phyloP scores from a whole-genome alignment of 2,329 filamentous ascomycete species.

The Arthrinium puccinioides region DNA sequence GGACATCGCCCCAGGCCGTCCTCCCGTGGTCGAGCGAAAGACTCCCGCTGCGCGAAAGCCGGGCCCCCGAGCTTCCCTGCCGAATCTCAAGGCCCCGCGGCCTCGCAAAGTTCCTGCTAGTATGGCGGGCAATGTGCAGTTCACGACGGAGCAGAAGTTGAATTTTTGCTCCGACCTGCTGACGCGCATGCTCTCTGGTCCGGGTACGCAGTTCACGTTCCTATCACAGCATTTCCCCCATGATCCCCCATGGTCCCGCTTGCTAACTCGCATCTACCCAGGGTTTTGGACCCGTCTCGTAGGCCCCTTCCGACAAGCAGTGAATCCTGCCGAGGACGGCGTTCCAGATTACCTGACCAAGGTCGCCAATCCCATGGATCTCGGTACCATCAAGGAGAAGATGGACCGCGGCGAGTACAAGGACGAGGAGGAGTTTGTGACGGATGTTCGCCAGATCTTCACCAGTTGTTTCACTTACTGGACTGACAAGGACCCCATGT shows the following conservation, averaged over 20 bases:
- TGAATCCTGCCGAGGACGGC: constrained; percentile 47
- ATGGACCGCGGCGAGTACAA: constrained; percentile 48
- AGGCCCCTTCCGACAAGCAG: constrained; percentile 53
- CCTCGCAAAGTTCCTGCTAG: constrained; percentile 22
- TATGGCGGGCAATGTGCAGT: constrained; percentile 20
- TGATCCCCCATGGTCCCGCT: no score
- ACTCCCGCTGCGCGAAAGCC: constrained; percentile 14
- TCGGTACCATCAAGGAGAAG: constrained; percentile 52
- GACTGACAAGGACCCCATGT: constrained; percentile 48
- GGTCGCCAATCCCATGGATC: constrained; percentile 55
- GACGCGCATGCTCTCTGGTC: constrained; percentile 53
- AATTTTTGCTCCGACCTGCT: constrained; percentile 52
- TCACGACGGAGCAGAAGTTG: constrained; percentile 37
- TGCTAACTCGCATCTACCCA: constrained; percentile 22
- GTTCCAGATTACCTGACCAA: constrained; percentile 57
- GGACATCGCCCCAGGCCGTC: constrained; percentile 19
- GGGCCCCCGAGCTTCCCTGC: constrained; percentile 20
- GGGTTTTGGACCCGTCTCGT: constrained; percentile 62
- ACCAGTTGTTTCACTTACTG: constrained; percentile 59
- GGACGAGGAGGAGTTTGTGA: constrained; percentile 44
- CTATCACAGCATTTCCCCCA: not conserved
- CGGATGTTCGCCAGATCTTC: constrained; percentile 55
- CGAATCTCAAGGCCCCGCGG: constrained; percentile 19
- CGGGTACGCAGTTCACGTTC: constrained; percentile 36
- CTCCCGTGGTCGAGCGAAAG: constrained; percentile 6